These are phyloP conservation scores for Balakata baccata DNA, from an alignment of 345 rosid genomes.

Conservation along the genomic window DNA sequence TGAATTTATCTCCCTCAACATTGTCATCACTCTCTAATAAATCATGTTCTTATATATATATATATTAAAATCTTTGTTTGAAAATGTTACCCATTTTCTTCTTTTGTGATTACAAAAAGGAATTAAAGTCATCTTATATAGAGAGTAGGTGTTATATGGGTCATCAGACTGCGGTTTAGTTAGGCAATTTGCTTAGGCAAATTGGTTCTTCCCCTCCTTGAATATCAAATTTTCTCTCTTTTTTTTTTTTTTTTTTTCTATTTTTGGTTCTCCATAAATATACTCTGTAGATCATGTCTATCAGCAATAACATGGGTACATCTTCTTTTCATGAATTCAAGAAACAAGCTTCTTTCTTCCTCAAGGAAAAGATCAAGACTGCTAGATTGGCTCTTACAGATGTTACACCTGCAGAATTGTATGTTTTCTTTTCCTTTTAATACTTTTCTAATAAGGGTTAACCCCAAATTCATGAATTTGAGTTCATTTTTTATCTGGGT, in stretches of 20 bases:
- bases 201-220: background rate
- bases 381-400: conserved; percentile 90
- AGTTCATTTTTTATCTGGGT: conserved; percentile 31
- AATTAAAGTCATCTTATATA: background rate
- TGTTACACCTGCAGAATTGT: conserved; percentile 74
- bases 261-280: background rate
- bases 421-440: background rate
- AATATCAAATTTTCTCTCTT: no score
- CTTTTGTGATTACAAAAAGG: background rate
- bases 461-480: background rate
- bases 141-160: background rate
- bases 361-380: conserved; percentile 88
- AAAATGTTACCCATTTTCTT: background rate
- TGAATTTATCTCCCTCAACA: background rate
- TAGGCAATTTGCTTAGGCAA: background rate
- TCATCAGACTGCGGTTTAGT: background rate
- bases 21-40: no score
- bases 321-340: conserved; percentile 65
- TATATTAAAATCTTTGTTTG: no score
- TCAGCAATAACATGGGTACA: conserved; percentile 47
- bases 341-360: conserved; percentile 89
- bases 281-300: conserved; percentile 36
- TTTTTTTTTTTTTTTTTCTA: background rate
- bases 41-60: no score
- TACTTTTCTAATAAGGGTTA: background rate